A percentile compares a stretch with the other conserved stretches of the same genome.
These are phyloP conservation scores for Onygenales sp. DNA, from an alignment of 2,329 filamentous ascomycete genomes.

Conservation along the genomic window DNA sequence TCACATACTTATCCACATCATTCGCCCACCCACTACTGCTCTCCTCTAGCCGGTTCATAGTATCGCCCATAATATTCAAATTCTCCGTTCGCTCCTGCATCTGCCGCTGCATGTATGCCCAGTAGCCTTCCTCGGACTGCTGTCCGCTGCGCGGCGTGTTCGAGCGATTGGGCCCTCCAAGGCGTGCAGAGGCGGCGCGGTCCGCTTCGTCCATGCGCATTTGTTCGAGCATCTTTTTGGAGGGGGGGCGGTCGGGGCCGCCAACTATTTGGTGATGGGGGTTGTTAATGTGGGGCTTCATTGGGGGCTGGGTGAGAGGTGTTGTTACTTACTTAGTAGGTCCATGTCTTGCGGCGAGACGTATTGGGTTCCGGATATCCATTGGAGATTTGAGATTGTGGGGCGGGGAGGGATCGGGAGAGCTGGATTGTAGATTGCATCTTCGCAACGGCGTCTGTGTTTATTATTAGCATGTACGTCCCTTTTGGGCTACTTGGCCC, in stretches of 20 bases:
- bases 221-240: slow-evolving; percentile 78
- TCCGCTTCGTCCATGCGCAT: slow-evolving; percentile 61
- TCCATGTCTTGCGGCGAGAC: slow-evolving; percentile 82
- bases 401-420: slow-evolving; percentile 67
- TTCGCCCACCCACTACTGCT: slow-evolving; percentile 76
- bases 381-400: slow-evolving; percentile 90
- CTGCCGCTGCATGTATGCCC: slow-evolving; percentile 74
- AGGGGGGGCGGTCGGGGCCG: slow-evolving; percentile 76
- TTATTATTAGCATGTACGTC: slow-evolving; percentile 11
- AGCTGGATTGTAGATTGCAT: slow-evolving; percentile 70
- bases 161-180: slow-evolving; percentile 23
- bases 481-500: too few species aligned
- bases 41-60: slow-evolving; percentile 71
- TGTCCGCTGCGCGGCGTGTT: neutral
- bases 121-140: slow-evolving; percentile 54
- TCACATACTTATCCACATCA: slow-evolving; percentile 79
- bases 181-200: slow-evolving; percentile 10
- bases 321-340: slow-evolving; percentile 50
- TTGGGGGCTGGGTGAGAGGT: neutral
- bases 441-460: slow-evolving; percentile 43
- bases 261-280: slow-evolving; percentile 47
- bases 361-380: slow-evolving; percentile 92
- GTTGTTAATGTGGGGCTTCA: neutral
- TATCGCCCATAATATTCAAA: slow-evolving; percentile 71
- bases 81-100: slow-evolving; percentile 86